Percentiles rank a stretch among this genome's conserved stretches.
Evolutionary conservation across 495 filamentous ascomycete genomes (phyloP).

Genomic region (Tuber calosporum): DNA sequence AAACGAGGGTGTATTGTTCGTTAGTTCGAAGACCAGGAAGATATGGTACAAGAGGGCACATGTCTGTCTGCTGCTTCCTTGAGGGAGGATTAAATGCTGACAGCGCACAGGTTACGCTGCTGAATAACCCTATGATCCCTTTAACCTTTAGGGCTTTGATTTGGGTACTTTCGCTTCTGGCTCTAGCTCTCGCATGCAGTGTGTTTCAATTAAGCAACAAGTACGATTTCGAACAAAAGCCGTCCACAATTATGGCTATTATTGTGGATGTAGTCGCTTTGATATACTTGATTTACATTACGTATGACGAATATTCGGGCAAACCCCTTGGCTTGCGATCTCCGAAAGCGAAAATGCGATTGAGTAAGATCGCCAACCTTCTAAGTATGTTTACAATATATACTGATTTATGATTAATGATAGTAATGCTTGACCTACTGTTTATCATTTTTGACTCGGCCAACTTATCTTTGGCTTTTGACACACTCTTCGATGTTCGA

Average conservation of each 20-base stretch:
- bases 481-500: constrained; percentile 64
- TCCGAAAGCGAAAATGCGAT: constrained; percentile 71
- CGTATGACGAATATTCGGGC: constrained; percentile 89
- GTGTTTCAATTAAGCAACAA: constrained; percentile 58
- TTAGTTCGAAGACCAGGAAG: constrained; percentile 44
- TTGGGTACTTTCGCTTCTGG: constrained; percentile 70
- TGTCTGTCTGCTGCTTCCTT: constrained; percentile 32
- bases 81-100: constrained; percentile 13
- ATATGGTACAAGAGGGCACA: constrained; percentile 53
- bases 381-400: neutral
- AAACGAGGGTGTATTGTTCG: constrained; percentile 24
- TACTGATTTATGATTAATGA: neutral
- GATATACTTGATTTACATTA: constrained; percentile 85
- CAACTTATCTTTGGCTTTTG: constrained; percentile 83
- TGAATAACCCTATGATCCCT: constrained; percentile 79
- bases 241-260: constrained; percentile 82
- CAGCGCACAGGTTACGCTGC: constrained; percentile 49
- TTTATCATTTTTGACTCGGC: constrained; percentile 96
- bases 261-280: constrained; percentile 82
- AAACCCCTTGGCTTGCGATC: constrained; percentile 83
- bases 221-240: constrained; percentile 44
- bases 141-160: constrained; percentile 75
- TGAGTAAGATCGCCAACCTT: constrained; percentile 44
- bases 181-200: constrained; percentile 68
- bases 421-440: constrained; percentile 77